phyloP scores from a whole-genome alignment of 2,329 filamentous ascomycete genomes.

The Colletotrichum sp. region DNA sequence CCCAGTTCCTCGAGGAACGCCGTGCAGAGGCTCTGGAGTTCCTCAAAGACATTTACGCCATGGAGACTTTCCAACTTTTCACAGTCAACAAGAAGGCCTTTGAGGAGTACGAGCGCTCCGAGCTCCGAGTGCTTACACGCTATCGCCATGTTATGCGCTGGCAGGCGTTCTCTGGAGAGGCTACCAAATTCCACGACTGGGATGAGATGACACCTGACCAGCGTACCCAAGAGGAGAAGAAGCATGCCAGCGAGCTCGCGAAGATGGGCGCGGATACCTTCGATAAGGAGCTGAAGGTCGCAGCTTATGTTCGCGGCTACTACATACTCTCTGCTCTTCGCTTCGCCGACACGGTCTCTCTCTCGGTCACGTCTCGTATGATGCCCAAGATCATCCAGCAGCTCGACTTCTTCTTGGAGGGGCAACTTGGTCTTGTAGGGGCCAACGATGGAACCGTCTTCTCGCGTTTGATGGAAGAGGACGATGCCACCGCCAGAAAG shows the following conservation, averaged over 20 bases:
- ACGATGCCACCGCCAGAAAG: conserved; percentile 44
- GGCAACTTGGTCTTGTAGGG: conserved; percentile 45
- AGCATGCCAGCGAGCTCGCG: conserved; percentile 44
- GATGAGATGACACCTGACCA: conserved; percentile 55
- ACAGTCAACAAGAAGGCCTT: conserved; percentile 61
- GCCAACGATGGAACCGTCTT: conserved; percentile 35
- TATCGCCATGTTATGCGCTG: conserved; percentile 57
- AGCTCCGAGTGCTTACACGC: conserved; percentile 49
- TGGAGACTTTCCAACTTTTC: conserved; percentile 61
- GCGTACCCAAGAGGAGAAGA: conserved; percentile 45
- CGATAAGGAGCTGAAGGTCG: conserved; percentile 63
- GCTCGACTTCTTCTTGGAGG: conserved; percentile 48
- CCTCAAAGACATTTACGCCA: conserved; percentile 51
- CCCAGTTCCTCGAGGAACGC: conserved; percentile 47
- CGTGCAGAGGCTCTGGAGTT: conserved; percentile 38
- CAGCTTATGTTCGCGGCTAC: conserved; percentile 70
- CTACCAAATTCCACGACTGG: conserved; percentile 38
- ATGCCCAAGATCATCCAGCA: conserved; percentile 47
- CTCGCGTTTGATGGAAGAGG: conserved; percentile 54
- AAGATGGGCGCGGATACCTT: conserved; percentile 65
- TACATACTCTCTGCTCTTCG: conserved; percentile 70
- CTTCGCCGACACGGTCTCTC: conserved; percentile 63
- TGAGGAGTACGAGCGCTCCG: conserved; percentile 47
- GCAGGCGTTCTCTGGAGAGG: conserved; percentile 40
- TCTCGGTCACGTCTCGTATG: conserved; percentile 54